Evolutionary conservation across 2,329 filamentous ascomycete genomes (phyloP), one percentile per base, ranked within the genome.

Genomic region (Stylonectria norvegica): DNA sequence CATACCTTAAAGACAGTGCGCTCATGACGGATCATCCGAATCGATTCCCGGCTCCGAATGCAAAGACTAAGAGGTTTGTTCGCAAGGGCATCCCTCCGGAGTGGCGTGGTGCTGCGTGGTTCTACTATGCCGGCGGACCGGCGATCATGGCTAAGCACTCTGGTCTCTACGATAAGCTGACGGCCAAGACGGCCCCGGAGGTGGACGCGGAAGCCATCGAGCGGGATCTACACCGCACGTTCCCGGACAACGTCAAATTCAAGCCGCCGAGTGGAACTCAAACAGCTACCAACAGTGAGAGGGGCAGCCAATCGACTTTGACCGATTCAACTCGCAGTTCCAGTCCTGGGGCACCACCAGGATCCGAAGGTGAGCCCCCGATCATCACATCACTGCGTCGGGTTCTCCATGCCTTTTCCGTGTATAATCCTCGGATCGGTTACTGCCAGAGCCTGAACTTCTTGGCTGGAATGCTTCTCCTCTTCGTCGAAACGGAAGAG

Each of bases 401-500:
- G 28, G 89, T 97, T 1, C 71, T 97, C 18, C 86, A 88, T 57
- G 89, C 90, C 9, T 97, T 96, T 63, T 83, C 91, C 2, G 77
- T 95, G 29, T 88, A 95, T 67, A 94, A 94, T 55, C 89, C 91
- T 1, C 79, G 79, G 39, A 94, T 96, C 52, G 91, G 91, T 11
- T 97, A 97, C 64, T 97, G 91, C 59, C 91, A 97, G 62, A 94
- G 87, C 15, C 78, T 97, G 20, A 97, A 97, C 64, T 97, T 97
- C 65, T 78, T 97, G 36, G 89, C 91, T 4, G 91, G 90, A 4
- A 76, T 97, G 37, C 73, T 97, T 2, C 79, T 97, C 2, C 75
- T 97, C 3, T 96, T 97, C 62, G 82, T 96, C 58, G 79, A 78
- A 45, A 83, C 86, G 4, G 91, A 95, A 61, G 90, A 96, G 64